These are phyloP conservation scores for Parietichytrium sp. DNA, from an alignment of 108 stramenopile species.

Conservation along the genomic window DNA sequence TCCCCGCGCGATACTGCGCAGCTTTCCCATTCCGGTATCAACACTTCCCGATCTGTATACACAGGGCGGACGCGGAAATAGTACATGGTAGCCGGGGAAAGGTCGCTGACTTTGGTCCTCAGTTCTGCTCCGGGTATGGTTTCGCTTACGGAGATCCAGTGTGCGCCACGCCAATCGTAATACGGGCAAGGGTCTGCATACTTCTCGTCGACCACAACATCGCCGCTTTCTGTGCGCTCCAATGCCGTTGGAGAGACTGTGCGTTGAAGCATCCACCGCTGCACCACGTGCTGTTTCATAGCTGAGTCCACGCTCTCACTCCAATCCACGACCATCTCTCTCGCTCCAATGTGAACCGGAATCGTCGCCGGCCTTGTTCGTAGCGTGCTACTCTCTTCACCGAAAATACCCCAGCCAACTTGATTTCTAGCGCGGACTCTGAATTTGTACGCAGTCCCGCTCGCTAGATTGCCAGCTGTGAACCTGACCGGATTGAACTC, in stretches of 20 bases:
- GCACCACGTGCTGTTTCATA: background rate
- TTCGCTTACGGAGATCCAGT: background rate
- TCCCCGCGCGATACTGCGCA: background rate
- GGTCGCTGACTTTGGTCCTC: background rate
- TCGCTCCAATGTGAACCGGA: background rate
- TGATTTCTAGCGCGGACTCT: constrained; percentile 5
- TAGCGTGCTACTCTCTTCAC: background rate
- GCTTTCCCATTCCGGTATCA: background rate
- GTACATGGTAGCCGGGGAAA: constrained; percentile 15
- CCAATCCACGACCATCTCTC: background rate
- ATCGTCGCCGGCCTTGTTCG: background rate
- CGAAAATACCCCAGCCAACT: background rate
- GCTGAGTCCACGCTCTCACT: background rate
- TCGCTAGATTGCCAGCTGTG: background rate
- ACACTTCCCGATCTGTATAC: background rate
- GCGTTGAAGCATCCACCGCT: background rate
- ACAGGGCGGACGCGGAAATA: background rate
- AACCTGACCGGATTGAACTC: background rate
- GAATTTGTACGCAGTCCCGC: constrained; percentile 1
- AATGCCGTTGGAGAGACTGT: constrained; percentile 2
- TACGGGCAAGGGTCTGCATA: background rate
- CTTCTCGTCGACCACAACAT: background rate
- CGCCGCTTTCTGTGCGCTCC: background rate
- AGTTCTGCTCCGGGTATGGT: background rate
- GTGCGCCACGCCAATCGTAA: constrained; percentile 1